Base-by-base conservation (phyloP, 192 early-diverging fungal genomes). In the Coemansia sp. region DNA sequence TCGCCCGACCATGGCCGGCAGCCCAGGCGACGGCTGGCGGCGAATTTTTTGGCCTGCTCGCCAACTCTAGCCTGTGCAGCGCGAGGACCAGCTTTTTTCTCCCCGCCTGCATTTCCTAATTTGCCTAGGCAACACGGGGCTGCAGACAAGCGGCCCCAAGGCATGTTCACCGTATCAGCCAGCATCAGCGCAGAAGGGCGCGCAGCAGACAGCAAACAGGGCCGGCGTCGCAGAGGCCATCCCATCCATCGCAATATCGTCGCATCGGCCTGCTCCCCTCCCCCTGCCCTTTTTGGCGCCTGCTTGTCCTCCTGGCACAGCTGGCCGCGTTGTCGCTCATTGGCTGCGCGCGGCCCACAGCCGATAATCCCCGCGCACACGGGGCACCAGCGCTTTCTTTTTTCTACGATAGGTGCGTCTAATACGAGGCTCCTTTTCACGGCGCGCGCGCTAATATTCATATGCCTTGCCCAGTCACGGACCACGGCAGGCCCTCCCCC, bases 331-430 rank as follows among this genome's bases (percentile, higher is more conserved):
- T n/a, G n/a, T 32, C 30, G 30, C 39, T 14, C 13, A 42, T 42
- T 42, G 39, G 39, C 13, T 42, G 39, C 39, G 5, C 13, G 8
- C 1, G 11, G 39, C 39, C 2, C 5, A 16, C 39, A 16, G 5
- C 51, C 27, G 51, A 53, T 53, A 53, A 30, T 53, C 51, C 51
- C 51, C 51, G 51, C 51, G 27, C 51, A 53, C 29, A 53, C 29
- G 51, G 39, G 28, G 28, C 29, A 53, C 29, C 28, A 53, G 51
- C 51, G 51, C 39, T 42, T 42, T 42, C 14, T 16, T 42, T 42
- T 42, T 42, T 10, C 13, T 13, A 6, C 39, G 11, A 13, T 3
- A 14, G 39, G 5, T 14, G 39, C 39, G 39, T 42, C 11, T 42
- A 42, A 42, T 42, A 8, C 2, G 39, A 10, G 13, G 30, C 8